Conservation (phyloP, 2,329 filamentous ascomycete genomes). For the Stylonectria norvegica region DNA sequence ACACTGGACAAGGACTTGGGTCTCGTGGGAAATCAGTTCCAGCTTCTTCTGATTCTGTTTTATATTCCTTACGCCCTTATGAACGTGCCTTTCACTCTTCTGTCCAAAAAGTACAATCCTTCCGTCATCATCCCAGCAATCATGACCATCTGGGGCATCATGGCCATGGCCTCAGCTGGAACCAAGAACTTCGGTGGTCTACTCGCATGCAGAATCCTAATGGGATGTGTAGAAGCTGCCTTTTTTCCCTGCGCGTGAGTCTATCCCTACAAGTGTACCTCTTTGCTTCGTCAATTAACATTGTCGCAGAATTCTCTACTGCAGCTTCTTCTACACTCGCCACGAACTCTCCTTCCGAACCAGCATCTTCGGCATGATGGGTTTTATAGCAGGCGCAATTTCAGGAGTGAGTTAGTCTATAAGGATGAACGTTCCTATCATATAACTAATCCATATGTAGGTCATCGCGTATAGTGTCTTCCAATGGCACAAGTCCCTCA, state of each 20-base stretch:
- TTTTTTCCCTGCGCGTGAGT: background rate
- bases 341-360: constrained; percentile 1
- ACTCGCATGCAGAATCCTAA: background rate
- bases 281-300: too few relatives aligned
- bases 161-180: constrained; percentile 6
- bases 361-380: constrained; percentile 1
- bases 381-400: constrained; percentile 11
- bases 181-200: constrained; percentile 4
- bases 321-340: constrained; percentile 1
- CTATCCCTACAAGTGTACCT: too few relatives aligned
- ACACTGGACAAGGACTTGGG: constrained; percentile 3
- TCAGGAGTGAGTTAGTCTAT: constrained; percentile 15
- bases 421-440: too few relatives aligned
- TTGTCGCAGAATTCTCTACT: background rate
- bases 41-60: constrained; percentile 30
- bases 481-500: constrained; percentile 13
- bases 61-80: constrained; percentile 29
- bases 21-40: constrained; percentile 11
- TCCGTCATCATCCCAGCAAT: constrained; percentile 26
- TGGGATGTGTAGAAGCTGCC: constrained; percentile 1
- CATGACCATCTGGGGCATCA: constrained; percentile 16
- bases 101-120: constrained; percentile 25
- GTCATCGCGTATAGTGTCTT: constrained; percentile 27
- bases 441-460: too few relatives aligned
- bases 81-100: constrained; percentile 22